These are phyloP conservation scores for Alternaria triticina DNA, from an alignment of 2,329 filamentous ascomycete species.

Conservation along the genomic window DNA sequence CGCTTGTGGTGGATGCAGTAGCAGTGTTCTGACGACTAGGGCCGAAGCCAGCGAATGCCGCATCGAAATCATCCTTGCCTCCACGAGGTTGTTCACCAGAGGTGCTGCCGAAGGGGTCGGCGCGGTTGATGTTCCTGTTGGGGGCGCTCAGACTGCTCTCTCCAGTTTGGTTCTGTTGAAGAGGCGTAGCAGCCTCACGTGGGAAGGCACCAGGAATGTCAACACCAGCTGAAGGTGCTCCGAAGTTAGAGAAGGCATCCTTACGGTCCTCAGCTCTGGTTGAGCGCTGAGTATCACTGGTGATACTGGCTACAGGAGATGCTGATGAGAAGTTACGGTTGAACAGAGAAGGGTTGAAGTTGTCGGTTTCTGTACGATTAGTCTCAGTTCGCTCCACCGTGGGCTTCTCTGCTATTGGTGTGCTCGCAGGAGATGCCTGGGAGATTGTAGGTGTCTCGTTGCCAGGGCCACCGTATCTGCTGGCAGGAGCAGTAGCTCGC, in stretches of 20 bases:
- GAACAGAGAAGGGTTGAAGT: slow-evolving; percentile 45
- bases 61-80: slow-evolving; percentile 81
- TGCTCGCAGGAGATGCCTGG: slow-evolving; percentile 52
- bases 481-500: slow-evolving; percentile 75
- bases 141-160: slow-evolving; percentile 56
- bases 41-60: slow-evolving; percentile 79
- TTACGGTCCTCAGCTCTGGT: slow-evolving; percentile 47
- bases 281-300: slow-evolving; percentile 48
- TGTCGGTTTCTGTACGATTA: slow-evolving; percentile 43
- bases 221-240: slow-evolving; percentile 35
- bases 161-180: slow-evolving; percentile 57
- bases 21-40: slow-evolving; percentile 59
- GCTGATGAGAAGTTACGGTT: slow-evolving; percentile 48
- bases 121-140: slow-evolving; percentile 50
- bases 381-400: slow-evolving; percentile 44
- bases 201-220: slow-evolving; percentile 59
- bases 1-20: slow-evolving; percentile 39
- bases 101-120: slow-evolving; percentile 50
- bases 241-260: slow-evolving; percentile 50
- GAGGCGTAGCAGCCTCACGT: slow-evolving; percentile 48
- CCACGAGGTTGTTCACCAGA: slow-evolving; percentile 45
- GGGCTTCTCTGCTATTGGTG: slow-evolving; percentile 60
- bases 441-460: slow-evolving; percentile 55
- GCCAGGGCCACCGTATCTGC: slow-evolving; percentile 64
- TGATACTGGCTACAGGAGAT: slow-evolving; percentile 49